These are phyloP conservation scores for Nigrospora osmanthi DNA, from an alignment of 2,329 filamentous ascomycete genomes.

Conservation along the genomic window DNA sequence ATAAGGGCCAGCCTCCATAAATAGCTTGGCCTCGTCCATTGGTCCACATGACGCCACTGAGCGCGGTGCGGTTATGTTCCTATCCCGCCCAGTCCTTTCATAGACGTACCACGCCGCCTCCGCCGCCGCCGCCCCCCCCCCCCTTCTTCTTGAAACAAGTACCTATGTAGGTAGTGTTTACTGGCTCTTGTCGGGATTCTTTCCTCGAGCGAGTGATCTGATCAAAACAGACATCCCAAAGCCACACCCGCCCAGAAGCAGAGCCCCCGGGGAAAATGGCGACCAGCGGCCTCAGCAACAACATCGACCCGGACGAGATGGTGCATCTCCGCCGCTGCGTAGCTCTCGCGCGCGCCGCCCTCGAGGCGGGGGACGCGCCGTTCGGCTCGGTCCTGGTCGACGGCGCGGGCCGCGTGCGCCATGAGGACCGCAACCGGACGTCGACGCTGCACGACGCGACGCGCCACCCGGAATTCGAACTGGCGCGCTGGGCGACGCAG, in stretches of 20 bases:
- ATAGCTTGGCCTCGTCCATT: no score
- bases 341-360: constrained; percentile 18
- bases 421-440: constrained; percentile 12
- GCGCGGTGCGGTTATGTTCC: no score
- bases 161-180: no score
- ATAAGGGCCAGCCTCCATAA: no score
- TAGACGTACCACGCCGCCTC: no score
- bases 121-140: no score
- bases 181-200: neutral
- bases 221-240: neutral
- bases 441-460: constrained; percentile 7
- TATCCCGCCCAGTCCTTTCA: no score
- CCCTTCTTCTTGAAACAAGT: no score
- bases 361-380: constrained; percentile 14
- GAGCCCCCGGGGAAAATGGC: neutral
- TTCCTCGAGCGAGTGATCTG: neutral
- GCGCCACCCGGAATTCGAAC: constrained; percentile 12
- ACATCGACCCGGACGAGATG: constrained; percentile 2
- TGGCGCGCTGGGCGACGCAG: constrained; percentile 11
- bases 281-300: neutral
- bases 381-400: constrained; percentile 12
- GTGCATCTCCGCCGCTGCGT: constrained; percentile 14
- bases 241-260: neutral
- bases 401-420: neutral
- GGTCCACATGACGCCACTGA: no score